A percentile compares a stretch with the other conserved stretches of the same genome.
phyloP scores from a whole-genome alignment of 2,329 filamentous ascomycete species.

The Dryadomyces sulphureus region DNA sequence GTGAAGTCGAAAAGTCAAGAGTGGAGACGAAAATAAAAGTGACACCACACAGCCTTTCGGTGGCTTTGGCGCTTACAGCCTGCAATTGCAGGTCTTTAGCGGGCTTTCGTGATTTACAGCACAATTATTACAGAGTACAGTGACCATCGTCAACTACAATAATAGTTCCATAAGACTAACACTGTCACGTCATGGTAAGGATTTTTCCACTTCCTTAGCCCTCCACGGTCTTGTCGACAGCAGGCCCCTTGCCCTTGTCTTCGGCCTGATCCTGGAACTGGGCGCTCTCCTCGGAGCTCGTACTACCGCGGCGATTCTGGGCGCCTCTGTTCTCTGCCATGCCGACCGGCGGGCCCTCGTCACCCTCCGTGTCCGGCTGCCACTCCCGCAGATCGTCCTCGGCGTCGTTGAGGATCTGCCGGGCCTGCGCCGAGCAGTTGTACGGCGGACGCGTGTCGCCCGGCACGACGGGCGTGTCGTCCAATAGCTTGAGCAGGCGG shows the following conservation, averaged over 20 bases:
- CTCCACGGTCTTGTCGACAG: neutral
- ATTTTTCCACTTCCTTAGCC: neutral
- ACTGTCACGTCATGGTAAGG: too few relatives aligned
- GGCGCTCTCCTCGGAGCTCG: neutral
- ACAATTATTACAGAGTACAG: too few relatives aligned
- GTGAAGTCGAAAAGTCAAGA: neutral
- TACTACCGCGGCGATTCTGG: neutral
- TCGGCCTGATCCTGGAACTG: too few relatives aligned
- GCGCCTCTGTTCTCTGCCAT: neutral
- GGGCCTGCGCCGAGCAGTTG: constrained; percentile 48
- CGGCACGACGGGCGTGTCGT: constrained; percentile 79
- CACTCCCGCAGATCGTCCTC: constrained; percentile 78
- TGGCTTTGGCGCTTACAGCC: too few relatives aligned
- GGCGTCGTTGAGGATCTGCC: constrained; percentile 80
- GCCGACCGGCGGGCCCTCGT: constrained; percentile 5
- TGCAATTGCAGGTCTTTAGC: too few relatives aligned
- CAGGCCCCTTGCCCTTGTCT: neutral
- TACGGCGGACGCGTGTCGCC: constrained; percentile 65
- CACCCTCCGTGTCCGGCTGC: constrained; percentile 30
- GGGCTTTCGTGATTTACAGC: too few relatives aligned
- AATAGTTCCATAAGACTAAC: too few relatives aligned
- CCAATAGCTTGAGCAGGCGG: constrained; percentile 68
- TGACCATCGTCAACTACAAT: too few relatives aligned
- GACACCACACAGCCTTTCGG: neutral
- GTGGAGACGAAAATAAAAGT: neutral